Base-by-base conservation (phyloP, 2,329 filamentous ascomycete species). In the Chaetomiaceae sp. region DNA sequence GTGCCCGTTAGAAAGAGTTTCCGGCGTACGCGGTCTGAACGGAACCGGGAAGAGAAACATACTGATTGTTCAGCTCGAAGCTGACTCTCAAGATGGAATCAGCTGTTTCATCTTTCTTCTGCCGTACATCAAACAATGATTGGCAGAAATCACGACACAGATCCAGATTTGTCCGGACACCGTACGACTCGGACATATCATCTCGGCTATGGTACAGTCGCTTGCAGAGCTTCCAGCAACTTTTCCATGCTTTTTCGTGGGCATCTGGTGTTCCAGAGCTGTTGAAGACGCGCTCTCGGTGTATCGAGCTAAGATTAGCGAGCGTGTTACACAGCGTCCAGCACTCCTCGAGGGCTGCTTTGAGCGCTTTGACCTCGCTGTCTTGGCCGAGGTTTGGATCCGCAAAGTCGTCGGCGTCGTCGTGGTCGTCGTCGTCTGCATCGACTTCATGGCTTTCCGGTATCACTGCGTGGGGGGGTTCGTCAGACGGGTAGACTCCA, bases 291-390 rank as follows among this genome's bases (percentile, higher is more conserved):
- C 88, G 80, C 61, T 89, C 81, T 25, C 90, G 83, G 65, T 96
- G 89, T 58, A 86, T 87, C 16, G 88, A 91, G 68, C 90, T 95
- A 16, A 96, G 76, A 58, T 81, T 89, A 20, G 90, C 89, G 29
- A 96, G 74, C 0, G 90, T 95, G 65, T 96, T 96, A 73, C 91
- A 96, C 13, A 96, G 74, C 0, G 86, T 95, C 91, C 91, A 96
- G 69, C 90, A 96, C 72, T 96, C 89, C 57, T 87, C 82, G 14
- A 96, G 75, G 2, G 90, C 89, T 27, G 82, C 82, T 57, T 82
- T 82, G n/a, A 96, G 73, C 7, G 86, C 85, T 23, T 71, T 74
- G 21, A 89, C 74, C 62, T 90, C 85, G 46, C 77, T 75, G 11
- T 80, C 75, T n/a, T 79, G 75, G 41, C 51, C 51, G 67, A 70